These are phyloP conservation scores for Fusarium kyushuense DNA, from an alignment of 2,329 filamentous ascomycete species.

Conservation along the genomic window DNA sequence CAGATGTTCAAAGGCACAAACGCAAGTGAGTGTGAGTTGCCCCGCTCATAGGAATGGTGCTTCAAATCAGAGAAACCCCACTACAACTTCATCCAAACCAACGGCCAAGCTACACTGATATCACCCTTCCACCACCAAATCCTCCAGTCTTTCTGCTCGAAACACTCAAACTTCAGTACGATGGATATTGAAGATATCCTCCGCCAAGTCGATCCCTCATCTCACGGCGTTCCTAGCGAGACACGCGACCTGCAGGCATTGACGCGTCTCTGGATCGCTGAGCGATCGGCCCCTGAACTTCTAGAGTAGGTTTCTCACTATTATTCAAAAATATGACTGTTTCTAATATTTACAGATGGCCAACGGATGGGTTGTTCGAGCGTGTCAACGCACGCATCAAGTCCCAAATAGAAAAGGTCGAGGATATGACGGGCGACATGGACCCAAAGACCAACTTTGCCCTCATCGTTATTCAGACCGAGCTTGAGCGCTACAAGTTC, in stretches of 20 bases:
- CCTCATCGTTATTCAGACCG: conserved; percentile 95
- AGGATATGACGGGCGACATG: conserved; percentile 84
- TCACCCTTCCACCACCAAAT: not conserved
- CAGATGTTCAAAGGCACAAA: not conserved
- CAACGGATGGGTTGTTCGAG: conserved; percentile 80
- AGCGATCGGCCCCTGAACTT: conserved; percentile 90
- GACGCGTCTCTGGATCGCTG: conserved; percentile 92
- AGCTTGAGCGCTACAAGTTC: conserved; percentile 94
- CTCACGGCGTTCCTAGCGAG: conserved; percentile 66
- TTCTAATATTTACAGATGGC: conserved; percentile 63
- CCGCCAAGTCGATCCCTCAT: conserved; percentile 74
- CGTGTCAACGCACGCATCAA: conserved; percentile 80
- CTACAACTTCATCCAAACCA: conserved; percentile 19
- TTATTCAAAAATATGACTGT: not conserved
- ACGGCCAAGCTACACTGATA: conserved; percentile 1
- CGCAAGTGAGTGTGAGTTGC: conserved; percentile 1
- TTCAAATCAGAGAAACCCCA: conserved; percentile 23
- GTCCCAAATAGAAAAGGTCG: conserved; percentile 76
- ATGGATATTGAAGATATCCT: conserved; percentile 89
- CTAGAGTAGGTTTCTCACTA: conserved; percentile 68
- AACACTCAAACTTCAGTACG: no score
- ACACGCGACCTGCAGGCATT: conserved; percentile 86
- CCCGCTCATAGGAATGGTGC: conserved; percentile 32
- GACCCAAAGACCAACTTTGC: conserved; percentile 92
- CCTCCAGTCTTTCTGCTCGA: not conserved